Evolutionary conservation across 495 filamentous ascomycete genomes (phyloP), one percentile per base, ranked within the genome.

Genomic region (Eremomyces bilateralis): DNA sequence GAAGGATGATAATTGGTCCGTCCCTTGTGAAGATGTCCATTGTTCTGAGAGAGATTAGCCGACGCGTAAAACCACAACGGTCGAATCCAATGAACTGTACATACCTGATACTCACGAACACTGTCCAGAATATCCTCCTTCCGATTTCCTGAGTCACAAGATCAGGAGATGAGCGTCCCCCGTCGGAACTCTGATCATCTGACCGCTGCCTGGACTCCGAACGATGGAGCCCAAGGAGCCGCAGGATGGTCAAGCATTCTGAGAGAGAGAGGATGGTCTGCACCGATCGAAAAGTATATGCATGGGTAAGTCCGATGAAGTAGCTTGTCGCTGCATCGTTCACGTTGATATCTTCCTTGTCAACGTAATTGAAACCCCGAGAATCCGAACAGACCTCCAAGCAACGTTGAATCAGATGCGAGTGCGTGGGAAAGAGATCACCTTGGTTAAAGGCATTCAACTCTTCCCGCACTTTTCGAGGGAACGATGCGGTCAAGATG

Each of bases 251-350:
- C 50, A 78, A 57, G 30, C 75, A 73, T 53, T 88, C 77, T 2
- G 65, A 63, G 38, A 85, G 61, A 50, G 82, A 85, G 6, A 73
- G 56, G 38, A 76, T 67, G 45, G 72, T 68, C 30, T 32, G 30
- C 10, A 16, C 6, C 18, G 16, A 6, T 8, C 30, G 30, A 18
- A 6, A 10, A 0, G 71, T 74, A 49, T 80, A 76, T 1, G 62
- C 65, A 3, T 68, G 67, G n/a, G 71, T 71, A 17, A 83, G 49
- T 2, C 64, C 78, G 10, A 88, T 53, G 42, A 85, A 77, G 46
- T 84, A 90, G 53, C 80, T 88, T n/a, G 75, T 80, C 0, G 71
- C 71, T 0, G 80, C 80, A 53, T 90, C 81, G 39, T 88, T 75
- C 1, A 88, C 64, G 1, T 63, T 77, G 21, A 78, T 59, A 12